Conservation (phyloP, 768 basidiomycete species). For the Trichaptum fuscoviolaceum region DNA sequence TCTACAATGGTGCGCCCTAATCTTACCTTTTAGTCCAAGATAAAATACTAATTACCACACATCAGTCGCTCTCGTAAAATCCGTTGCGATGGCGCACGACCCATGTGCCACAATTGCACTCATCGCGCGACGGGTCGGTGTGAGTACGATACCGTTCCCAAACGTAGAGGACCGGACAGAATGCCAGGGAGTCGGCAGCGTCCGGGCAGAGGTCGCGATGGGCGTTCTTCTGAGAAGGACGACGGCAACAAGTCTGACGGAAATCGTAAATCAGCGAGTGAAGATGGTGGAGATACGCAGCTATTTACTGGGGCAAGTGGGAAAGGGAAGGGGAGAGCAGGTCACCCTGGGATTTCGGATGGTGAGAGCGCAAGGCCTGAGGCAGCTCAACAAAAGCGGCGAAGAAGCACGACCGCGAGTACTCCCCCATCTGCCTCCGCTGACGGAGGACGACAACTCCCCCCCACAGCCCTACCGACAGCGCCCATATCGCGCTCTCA, state of each 20-base stretch:
- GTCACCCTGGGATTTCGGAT: background rate
- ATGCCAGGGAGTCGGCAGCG: constrained; percentile 76
- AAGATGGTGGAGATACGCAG: constrained; percentile 5
- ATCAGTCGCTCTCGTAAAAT: constrained; percentile 71
- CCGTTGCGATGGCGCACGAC: constrained; percentile 78
- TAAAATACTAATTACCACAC: constrained; percentile 6
- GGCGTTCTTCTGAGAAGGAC: constrained; percentile 26
- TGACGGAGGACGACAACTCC: background rate
- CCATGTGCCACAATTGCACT: constrained; percentile 67
- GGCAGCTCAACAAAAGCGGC: background rate
- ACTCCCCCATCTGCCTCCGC: background rate
- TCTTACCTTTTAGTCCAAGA: background rate
- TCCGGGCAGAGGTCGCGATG: constrained; percentile 34
- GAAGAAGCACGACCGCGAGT: background rate
- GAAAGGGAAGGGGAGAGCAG: background rate
- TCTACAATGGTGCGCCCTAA: constrained; percentile 56
- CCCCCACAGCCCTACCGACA: background rate
- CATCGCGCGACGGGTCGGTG: constrained; percentile 36
- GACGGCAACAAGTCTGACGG: constrained; percentile 13
- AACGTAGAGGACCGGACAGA: constrained; percentile 77
- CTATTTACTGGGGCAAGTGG: background rate
- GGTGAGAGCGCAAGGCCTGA: background rate
- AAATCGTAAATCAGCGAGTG: background rate
- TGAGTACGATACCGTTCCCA: constrained; percentile 62
- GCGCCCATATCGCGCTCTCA: background rate